phyloP scores from a whole-genome alignment of 768 basidiomycete species.

The Leccinellum rugosiceps region DNA sequence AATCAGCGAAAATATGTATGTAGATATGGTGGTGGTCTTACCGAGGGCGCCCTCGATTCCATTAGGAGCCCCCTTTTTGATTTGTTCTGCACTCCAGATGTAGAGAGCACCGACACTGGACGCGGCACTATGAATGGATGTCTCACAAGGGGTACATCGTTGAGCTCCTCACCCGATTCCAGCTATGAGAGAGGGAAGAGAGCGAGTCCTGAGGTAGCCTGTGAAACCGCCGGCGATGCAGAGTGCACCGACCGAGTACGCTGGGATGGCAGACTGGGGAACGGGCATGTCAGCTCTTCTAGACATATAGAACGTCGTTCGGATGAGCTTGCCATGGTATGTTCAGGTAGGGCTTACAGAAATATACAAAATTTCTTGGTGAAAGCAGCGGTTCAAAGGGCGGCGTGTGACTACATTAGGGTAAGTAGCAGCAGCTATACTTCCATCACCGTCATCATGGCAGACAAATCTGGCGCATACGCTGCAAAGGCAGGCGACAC shows the following conservation, averaged over 20 bases:
- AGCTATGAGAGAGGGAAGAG: conserved; percentile 79
- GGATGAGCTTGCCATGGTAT: conserved; percentile 29
- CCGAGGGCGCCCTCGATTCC: conserved; percentile 81
- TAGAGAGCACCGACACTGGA: conserved; percentile 73
- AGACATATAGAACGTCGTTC: not conserved
- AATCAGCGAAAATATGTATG: too few species aligned
- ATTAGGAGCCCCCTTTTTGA: conserved; percentile 67
- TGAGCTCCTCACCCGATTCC: conserved; percentile 58
- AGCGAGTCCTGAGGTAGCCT: conserved; percentile 68
- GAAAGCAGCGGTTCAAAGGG: not conserved
- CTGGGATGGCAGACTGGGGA: conserved; percentile 74
- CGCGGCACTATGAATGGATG: not conserved
- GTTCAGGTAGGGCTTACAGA: conserved; percentile 20
- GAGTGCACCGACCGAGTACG: conserved; percentile 71
- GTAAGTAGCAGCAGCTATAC: not conserved
- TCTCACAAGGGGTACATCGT: not conserved
- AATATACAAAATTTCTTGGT: not conserved
- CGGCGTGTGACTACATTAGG: conserved; percentile 14
- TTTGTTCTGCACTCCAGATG: conserved; percentile 73
- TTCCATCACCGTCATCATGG: conserved; percentile 18
- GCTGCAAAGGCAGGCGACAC: conserved; percentile 50
- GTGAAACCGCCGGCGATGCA: conserved; percentile 76
- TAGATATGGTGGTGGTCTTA: conserved; percentile 35
- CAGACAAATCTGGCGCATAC: conserved; percentile 35
- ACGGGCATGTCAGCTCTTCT: conserved; percentile 23